phyloP scores from a whole-genome alignment of 2,329 filamentous ascomycete species.

The Aspergillus transmontanensis region DNA sequence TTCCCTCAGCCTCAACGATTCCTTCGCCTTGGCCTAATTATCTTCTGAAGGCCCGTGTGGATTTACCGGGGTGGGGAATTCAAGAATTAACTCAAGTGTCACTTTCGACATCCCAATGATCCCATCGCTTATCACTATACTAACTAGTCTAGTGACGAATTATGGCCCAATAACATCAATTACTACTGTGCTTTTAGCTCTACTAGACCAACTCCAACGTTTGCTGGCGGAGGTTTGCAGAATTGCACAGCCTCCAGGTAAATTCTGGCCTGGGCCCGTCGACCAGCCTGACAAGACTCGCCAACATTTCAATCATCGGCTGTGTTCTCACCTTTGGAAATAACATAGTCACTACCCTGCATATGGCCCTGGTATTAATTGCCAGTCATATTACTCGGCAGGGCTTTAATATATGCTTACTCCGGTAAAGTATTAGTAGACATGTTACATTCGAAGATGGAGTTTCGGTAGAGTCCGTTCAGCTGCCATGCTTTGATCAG shows the following conservation, averaged over 20 bases:
- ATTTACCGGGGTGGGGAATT: not conserved
- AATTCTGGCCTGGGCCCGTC: not conserved
- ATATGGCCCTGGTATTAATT: not conserved
- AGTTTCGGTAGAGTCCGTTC: not conserved
- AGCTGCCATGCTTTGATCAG: not conserved
- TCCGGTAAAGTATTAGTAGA: not conserved
- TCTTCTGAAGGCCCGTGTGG: not conserved
- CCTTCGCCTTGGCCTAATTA: not conserved
- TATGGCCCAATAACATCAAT: not conserved
- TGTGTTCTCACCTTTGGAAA: not conserved
- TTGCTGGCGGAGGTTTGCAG: not conserved
- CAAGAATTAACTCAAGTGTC: not conserved
- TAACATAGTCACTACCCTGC: not conserved
- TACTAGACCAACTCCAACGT: not conserved
- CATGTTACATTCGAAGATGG: not conserved
- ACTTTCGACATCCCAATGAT: not conserved
- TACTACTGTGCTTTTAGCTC: not conserved
- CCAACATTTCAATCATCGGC: not conserved
- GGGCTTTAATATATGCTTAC: not conserved
- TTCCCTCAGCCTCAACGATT: not conserved
- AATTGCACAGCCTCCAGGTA: not conserved
- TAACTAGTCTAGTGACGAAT: not conserved
- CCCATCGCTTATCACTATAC: not conserved
- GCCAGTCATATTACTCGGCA: not conserved
- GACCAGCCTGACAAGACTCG: not conserved